Conservation (phyloP, 2,329 filamentous ascomycete genomes). For the Fusarium heterosporum region DNA sequence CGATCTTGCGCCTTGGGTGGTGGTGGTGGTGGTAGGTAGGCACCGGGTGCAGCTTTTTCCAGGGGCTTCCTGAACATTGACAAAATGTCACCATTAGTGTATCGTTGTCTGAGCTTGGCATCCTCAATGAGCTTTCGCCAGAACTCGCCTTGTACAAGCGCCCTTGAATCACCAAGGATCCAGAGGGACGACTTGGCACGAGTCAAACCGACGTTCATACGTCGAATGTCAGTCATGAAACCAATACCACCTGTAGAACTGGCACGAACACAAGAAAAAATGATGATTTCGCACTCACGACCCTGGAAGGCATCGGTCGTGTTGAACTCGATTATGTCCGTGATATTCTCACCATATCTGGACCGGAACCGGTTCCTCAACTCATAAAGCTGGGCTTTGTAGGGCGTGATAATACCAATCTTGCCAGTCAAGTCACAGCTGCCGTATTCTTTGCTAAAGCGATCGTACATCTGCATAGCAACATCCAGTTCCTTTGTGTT, state of each 20-base stretch:
- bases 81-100: slow-evolving; percentile 75
- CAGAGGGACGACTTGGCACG: slow-evolving; percentile 96
- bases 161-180: slow-evolving; percentile 92
- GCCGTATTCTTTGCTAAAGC: slow-evolving; percentile 78
- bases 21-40: slow-evolving; percentile 29
- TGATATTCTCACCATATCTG: slow-evolving; percentile 79
- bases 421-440: slow-evolving; percentile 80
- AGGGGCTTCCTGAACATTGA: slow-evolving; percentile 61
- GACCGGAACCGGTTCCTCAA: slow-evolving; percentile 79
- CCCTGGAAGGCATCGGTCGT: slow-evolving; percentile 99
- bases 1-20: slow-evolving; percentile 18
- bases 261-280: slow-evolving; percentile 97
- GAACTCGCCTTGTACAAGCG: slow-evolving; percentile 87
- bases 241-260: slow-evolving; percentile 94
- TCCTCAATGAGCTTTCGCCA: slow-evolving; percentile 91
- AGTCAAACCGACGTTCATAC: slow-evolving; percentile 99
- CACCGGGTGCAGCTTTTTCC: slow-evolving; percentile 50
- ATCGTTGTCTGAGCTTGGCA: slow-evolving; percentile 77
- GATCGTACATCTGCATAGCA: slow-evolving; percentile 85
- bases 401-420: slow-evolving; percentile 97
- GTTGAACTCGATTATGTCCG: slow-evolving; percentile 92
- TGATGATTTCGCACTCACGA: slow-evolving; percentile 96
- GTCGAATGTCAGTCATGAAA: slow-evolving; percentile 97
- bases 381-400: slow-evolving; percentile 90
- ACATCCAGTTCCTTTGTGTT: slow-evolving; percentile 89